Evolutionary conservation across 2,329 filamentous ascomycete genomes (phyloP), one percentile per base, ranked within the genome.

Genomic region (Cyclaneusma minus): DNA sequence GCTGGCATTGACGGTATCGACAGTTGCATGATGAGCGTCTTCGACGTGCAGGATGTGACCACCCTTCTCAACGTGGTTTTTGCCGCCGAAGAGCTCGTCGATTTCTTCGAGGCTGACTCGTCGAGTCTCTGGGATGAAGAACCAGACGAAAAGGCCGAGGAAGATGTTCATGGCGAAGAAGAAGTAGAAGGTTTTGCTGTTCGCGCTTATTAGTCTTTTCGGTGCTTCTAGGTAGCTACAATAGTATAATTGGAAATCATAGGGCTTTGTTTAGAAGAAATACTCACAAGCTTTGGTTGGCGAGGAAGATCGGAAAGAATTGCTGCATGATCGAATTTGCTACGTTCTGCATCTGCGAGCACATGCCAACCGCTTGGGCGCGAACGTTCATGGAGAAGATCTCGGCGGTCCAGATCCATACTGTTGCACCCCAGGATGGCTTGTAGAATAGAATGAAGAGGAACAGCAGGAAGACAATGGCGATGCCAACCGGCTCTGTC

Each of bases 311-410:
- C 8, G 72, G 72, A 57, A 78, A 77, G 56, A 77, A 77, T 36
- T 78, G 72, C 47, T 76, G 68, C 42, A 77, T 68, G 37, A 77
- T 64, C 30, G 62, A 61, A 47, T 77, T 75, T 44, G 69, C 69
- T 27, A 77, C 64, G 43, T 77, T 69, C 35, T 69, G 65, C 34
- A 56, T 64, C 41, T 69, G 59, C 19, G 55, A 58, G 33, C 51
- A 69, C 72, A 78, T 78, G 29, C 70, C 72, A 9, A 78, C 69
- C 18, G 72, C 72, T 45, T 78, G 72, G 4, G 71, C 68, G 31
- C 72, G 68, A n/a, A 78, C 66, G 47, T 78, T 78, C 65, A 75
- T 73, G 28, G 62, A 69, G 55, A 78, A 78, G 32, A 78, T 56
- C 38, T 78, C 72, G 3, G 68, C 61, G 1, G 72, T 78, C 64